phyloP scores from a whole-genome alignment of 345 rosid species.

The Salix dunnii region DNA sequence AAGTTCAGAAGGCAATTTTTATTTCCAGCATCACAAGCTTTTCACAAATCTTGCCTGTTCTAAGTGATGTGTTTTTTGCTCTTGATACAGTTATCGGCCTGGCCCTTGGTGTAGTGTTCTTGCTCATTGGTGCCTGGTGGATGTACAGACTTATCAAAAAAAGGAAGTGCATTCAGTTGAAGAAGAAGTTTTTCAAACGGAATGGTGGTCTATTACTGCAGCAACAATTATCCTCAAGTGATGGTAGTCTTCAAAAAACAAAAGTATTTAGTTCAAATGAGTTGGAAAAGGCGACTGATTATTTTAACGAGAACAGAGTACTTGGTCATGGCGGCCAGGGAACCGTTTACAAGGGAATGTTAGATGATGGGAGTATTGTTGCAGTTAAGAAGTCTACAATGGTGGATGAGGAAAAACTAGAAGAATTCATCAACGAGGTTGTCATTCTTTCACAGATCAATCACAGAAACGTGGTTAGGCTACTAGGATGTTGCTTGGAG shows the following conservation, averaged over 20 bases:
- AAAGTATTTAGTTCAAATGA: too few relatives aligned
- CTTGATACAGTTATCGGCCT: too few relatives aligned
- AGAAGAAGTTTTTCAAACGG: background rate
- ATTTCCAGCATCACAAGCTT: too few relatives aligned
- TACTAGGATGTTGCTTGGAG: slow-evolving; percentile 15
- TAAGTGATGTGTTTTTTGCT: too few relatives aligned
- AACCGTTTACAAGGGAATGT: slow-evolving; percentile 15
- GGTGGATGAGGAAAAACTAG: background rate
- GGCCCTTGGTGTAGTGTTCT: too few relatives aligned
- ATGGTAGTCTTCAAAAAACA: too few relatives aligned
- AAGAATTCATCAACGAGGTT: slow-evolving; percentile 16
- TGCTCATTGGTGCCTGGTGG: too few relatives aligned
- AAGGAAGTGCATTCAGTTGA: background rate
- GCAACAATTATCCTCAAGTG: too few relatives aligned
- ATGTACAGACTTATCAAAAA: too few relatives aligned
- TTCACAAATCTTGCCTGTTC: too few relatives aligned
- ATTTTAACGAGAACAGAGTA: slow-evolving; percentile 8
- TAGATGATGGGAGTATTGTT: slow-evolving; percentile 9
- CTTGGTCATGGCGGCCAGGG: slow-evolving; percentile 20
- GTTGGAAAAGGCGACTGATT: background rate
- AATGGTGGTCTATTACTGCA: background rate
- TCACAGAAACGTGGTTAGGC: slow-evolving; percentile 16
- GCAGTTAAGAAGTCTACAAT: slow-evolving; percentile 16
- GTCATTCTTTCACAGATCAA: slow-evolving; percentile 14
- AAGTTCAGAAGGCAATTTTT: too few relatives aligned